Evolutionary conservation across 805 yeast species (phyloP), one percentile per base, ranked within the genome.

Genomic region (Myxozyma mucilagina): DNA sequence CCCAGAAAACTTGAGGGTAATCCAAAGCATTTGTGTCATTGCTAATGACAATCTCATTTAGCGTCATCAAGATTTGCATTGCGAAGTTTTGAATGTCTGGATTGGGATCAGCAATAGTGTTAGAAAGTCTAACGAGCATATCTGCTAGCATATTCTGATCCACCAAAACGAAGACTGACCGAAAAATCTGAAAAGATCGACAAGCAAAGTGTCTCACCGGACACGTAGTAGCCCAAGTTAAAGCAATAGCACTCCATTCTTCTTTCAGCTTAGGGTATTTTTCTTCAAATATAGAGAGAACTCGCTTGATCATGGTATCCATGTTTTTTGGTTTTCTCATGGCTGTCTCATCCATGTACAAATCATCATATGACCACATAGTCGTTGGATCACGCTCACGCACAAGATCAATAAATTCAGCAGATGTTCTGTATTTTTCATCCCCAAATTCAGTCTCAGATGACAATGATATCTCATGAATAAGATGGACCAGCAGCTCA

Each of bases 121-220:
- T 92, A 0, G 97, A 90, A 35, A 94, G 78, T 61, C 99, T 82
- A 58, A 93, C 96, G 10, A 94, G 78, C 97, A 94, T 90, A 74
- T 92, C 98, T 57, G 90, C 84, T 48, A 96, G 77, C 97, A 94
- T 93, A 10, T 82, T 79, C 70, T 87, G 92, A 70, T 94, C 97
- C 63, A 93, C 76, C 67, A 86, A 85, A 8, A 89, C 82, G n/a
- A 91, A 76, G 59, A 94, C 74, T 3, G 96, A 88, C 47, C 99
- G 79, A 76, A 92, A 94, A 0, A 92, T 81, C 72, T 94, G 99
- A 74, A 96, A 93, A 0, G 98, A 92, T 31, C 99, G 82, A 67
- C 99, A 94, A 0, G 99, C 99, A 67, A 94, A 83, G 72, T 96
- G 99, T 70, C 97, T 81, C 1, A 93, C 98, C 1, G 97, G 96